Evolutionary conservation across 129 eudicot species (phyloP), one percentile per base, ranked within the genome.

Genomic region (Flaveria robusta): DNA sequence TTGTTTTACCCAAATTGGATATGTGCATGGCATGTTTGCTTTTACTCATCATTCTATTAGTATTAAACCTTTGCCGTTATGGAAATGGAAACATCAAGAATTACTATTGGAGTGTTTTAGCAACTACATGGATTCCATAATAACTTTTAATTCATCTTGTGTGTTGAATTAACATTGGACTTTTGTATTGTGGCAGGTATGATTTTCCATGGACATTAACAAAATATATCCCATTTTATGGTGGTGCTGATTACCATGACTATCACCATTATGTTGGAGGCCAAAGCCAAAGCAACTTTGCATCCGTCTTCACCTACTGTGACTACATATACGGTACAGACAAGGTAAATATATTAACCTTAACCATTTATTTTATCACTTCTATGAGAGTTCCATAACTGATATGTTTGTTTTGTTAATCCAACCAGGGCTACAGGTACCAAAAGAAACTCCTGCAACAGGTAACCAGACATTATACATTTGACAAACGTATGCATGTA

Each of bases 191-290:
- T 43, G 47, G 13, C 47, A 46, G 31, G 72, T 89, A 92, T 60
- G 97, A 92, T 42, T 70, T 89, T 41, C 97, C 97, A 3, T 92
- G 97, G 96, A 82, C 87, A 55, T 87, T 84, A 19, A 89, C 89
- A 47, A 87, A 84, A 75, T 84, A 72, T 27, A 92, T 92, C 50
- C 97, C 97, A 2, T 92, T 92, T 67, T 87, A 85, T 67, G 96
- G 89, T 78, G 97, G 97, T 55, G 88, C 96, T 31, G 96, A 92
- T 64, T 87, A 89, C 83, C 97, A 92, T 84, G 97, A 92, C 81
- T 89, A 92, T 87, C 96, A 92, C 71, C 97, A 89, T 81, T 92
- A 89, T 26, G 97, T 92, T 49, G 97, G 97, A 56, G 97, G 93
- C 26, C 86, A 82, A 79, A 92, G 97, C 83, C 97, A 92, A 79